These are phyloP conservation scores for Ramaria sp. DNA, from an alignment of 768 basidiomycete species.

Conservation along the genomic window DNA sequence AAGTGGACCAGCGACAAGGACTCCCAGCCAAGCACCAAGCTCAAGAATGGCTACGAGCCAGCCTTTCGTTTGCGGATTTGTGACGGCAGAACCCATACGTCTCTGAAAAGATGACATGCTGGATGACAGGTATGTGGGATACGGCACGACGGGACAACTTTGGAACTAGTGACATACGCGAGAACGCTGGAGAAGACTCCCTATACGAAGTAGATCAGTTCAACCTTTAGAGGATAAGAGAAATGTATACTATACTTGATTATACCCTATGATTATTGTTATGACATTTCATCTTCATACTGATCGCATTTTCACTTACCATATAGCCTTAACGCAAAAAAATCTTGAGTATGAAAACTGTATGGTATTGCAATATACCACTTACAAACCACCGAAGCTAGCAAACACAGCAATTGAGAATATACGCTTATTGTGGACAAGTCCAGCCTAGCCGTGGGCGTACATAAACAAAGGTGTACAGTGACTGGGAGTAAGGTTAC, in stretches of 20 bases:
- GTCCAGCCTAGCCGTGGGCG: conserved; percentile 43
- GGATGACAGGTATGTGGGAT: conserved; percentile 31
- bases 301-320: conserved; percentile 26
- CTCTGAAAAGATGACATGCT: conserved; percentile 13
- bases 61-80: conserved; percentile 43
- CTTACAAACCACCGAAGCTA: conserved; percentile 66
- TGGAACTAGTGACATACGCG: conserved; percentile 26
- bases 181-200: conserved; percentile 74
- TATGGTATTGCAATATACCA: conserved; percentile 9
- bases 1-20: conserved; percentile 58
- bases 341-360: too few species aligned
- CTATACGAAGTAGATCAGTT: conserved; percentile 20
- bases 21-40: conserved; percentile 68
- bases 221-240: not conserved
- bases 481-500: conserved; percentile 13
- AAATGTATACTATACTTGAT: conserved; percentile 33
- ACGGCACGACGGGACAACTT: conserved; percentile 25
- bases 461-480: conserved; percentile 5
- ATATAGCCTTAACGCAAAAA: conserved; percentile 38
- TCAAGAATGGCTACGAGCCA: conserved; percentile 70
- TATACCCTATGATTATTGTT: conserved; percentile 36
- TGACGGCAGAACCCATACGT: conserved; percentile 46
- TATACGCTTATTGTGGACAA: conserved; percentile 53
- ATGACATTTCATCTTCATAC: not conserved
- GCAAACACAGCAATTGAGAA: conserved; percentile 68